Evolutionary conservation across 1,284 basidiomycete species (phyloP), one percentile per base, ranked within the genome.

Genomic region (Lentinus polychrous): DNA sequence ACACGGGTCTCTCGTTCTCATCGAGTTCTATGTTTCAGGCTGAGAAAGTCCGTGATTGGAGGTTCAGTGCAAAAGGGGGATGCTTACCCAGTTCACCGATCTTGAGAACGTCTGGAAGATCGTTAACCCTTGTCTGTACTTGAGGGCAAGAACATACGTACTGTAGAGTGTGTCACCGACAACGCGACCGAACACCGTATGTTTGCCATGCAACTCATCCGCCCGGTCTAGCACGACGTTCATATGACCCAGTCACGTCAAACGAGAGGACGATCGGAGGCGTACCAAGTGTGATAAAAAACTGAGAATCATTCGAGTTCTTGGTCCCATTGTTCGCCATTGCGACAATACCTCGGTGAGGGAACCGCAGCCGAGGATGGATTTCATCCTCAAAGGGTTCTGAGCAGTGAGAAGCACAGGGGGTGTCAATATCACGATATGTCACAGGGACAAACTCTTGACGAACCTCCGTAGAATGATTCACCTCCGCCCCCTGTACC

Each of bases 351-450:
- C 95, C 96, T 50, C 95, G 84, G 55, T 95, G 81, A 5, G 81
- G 66, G 63, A 86, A 94, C 15, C 83, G 78, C 52, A 99, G 70
- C 20, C 96, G 80, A 5, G 93, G 91, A 60, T 94, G 91, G n/a
- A 92, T 84, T 67, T 97, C 94, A 67, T 96, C 91, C 57, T 88
- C 82, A 57, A 97, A 96, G 0, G 87, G 87, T 57, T 94, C 89
- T 85, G n/a, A n/a, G n/a, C n/a, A n/a, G n/a, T n/a, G n/a, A n/a
- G n/a, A n/a, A n/a, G n/a, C n/a, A 61, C 46, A 47, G 31, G 49
- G 14, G 46, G 36, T 12, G 42, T 32, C 24, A 27, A 8, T 42
- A 22, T 20, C 23, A 2, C 27, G 5, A 22, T 14, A 17, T 8
- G 17, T 7, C 8, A 47, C 20, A 35, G 31, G n/a, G 24, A 8